These are phyloP conservation scores for Amaranthus palmeri DNA, from an alignment of 148 eudicot genomes.

Conservation along the genomic window DNA sequence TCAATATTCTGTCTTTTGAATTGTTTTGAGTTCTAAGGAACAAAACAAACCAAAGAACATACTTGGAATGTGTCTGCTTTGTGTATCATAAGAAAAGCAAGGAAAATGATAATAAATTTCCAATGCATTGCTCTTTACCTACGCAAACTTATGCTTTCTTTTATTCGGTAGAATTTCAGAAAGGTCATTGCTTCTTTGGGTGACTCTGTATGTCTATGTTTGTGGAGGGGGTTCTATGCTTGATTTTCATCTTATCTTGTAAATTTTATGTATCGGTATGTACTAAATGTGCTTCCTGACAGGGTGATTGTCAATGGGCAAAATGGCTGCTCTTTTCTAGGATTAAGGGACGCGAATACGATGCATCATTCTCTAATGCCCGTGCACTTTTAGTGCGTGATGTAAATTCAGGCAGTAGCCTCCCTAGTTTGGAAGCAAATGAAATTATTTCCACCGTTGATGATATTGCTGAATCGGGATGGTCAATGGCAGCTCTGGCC, in stretches of 20 bases:
- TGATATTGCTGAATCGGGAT: slow-evolving; percentile 94
- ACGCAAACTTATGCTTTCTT: neutral
- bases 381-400: slow-evolving; percentile 64
- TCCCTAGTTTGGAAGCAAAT: slow-evolving; percentile 49
- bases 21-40: too few relatives aligned
- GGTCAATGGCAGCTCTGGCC: slow-evolving; percentile 87
- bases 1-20: too few relatives aligned
- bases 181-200: neutral
- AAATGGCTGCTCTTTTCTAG: slow-evolving; percentile 83
- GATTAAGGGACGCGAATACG: slow-evolving; percentile 86
- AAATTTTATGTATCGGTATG: slow-evolving; percentile 11
- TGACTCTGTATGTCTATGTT: neutral
- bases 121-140: neutral
- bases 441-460: slow-evolving; percentile 80
- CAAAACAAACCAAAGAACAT: too few relatives aligned
- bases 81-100: neutral
- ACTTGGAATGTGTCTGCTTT: neutral
- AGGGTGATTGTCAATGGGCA: slow-evolving; percentile 94
- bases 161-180: neutral
- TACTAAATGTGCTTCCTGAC: slow-evolving; percentile 23
- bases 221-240: neutral
- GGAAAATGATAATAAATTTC: neutral
- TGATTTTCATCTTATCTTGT: neutral
- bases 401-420: slow-evolving; percentile 39
- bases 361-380: slow-evolving; percentile 90